phyloP scores from a whole-genome alignment of 202 grass and related monocot species.

The Dendrocalamus latiflorus region DNA sequence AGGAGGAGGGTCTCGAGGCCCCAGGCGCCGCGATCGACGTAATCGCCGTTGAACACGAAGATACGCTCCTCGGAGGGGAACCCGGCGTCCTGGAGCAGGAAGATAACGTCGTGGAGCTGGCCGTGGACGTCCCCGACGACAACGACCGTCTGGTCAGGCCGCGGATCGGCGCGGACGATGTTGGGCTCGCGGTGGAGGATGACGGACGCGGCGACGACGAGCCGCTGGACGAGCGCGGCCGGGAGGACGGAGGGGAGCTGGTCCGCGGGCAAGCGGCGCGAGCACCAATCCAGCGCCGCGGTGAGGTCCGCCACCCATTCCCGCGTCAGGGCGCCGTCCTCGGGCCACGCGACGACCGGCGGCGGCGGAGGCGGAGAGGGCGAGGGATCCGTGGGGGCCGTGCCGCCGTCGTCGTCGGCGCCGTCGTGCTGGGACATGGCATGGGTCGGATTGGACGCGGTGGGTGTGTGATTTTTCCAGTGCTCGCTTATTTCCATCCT shows the following conservation, averaged over 20 bases:
- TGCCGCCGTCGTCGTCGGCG: too few relatives aligned
- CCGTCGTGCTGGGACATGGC: conserved; percentile 43
- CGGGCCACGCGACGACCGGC: conserved; percentile 56
- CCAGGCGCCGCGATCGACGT: conserved; percentile 94
- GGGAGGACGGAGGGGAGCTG: conserved; percentile 57
- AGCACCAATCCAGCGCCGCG: conserved; percentile 66
- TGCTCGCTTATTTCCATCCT: too few relatives aligned
- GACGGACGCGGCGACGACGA: conserved; percentile 65
- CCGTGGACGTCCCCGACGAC: conserved; percentile 95
- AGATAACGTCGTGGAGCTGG: conserved; percentile 93
- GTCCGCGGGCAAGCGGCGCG: conserved; percentile 59
- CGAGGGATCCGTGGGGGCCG: background rate
- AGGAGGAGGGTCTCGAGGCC: conserved; percentile 84
- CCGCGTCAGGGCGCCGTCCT: conserved; percentile 45
- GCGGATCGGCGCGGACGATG: conserved; percentile 55
- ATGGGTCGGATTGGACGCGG: background rate
- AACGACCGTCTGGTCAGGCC: conserved; percentile 47
- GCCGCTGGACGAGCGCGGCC: conserved; percentile 45
- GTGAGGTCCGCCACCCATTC: conserved; percentile 58
- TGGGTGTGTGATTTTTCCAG: background rate
- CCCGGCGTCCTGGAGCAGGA: conserved; percentile 77
- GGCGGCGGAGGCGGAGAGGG: background rate
- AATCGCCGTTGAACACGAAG: conserved; percentile 97
- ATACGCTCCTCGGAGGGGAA: conserved; percentile 72
- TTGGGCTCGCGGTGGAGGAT: conserved; percentile 89